Evolutionary conservation across 23 red algal species (phyloP).

Genomic region (Gracilaria gracilis): DNA sequence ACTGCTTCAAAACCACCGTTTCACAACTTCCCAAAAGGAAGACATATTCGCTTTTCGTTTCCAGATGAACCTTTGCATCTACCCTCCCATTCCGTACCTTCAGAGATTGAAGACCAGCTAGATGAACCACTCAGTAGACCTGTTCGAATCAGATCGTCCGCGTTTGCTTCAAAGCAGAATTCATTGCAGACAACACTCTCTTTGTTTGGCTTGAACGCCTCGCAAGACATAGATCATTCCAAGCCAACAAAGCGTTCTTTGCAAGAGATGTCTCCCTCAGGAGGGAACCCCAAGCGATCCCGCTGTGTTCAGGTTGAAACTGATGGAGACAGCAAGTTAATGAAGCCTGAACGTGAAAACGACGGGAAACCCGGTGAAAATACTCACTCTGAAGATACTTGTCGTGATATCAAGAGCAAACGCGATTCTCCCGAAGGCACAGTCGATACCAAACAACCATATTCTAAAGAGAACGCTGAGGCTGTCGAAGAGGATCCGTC

Average conservation of each 20-base stretch:
- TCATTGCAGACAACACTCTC: constrained; percentile 22
- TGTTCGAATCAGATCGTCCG: neutral
- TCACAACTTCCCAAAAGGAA: constrained; percentile 31
- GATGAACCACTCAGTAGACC: neutral
- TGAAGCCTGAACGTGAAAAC: neutral
- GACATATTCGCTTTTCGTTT: constrained; percentile 27
- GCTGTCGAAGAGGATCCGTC: constrained; percentile 15
- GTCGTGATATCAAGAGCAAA: neutral
- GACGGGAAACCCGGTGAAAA: neutral
- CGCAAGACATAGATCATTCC: neutral
- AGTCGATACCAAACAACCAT: neutral
- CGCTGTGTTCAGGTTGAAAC: neutral
- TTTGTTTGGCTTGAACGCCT: neutral
- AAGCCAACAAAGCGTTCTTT: neutral
- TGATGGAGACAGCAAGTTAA: neutral
- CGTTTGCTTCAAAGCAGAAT: neutral
- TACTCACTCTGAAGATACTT: neutral
- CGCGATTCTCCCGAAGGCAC: neutral
- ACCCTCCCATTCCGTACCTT: neutral
- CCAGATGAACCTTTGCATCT: neutral
- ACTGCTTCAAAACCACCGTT: neutral
- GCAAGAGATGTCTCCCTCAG: neutral
- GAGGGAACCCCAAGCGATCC: neutral
- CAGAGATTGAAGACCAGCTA: neutral
- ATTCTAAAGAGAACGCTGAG: constrained; percentile 4